Base-by-base conservation (phyloP, 306 rosid genomes). In the Malus orientalis region DNA sequence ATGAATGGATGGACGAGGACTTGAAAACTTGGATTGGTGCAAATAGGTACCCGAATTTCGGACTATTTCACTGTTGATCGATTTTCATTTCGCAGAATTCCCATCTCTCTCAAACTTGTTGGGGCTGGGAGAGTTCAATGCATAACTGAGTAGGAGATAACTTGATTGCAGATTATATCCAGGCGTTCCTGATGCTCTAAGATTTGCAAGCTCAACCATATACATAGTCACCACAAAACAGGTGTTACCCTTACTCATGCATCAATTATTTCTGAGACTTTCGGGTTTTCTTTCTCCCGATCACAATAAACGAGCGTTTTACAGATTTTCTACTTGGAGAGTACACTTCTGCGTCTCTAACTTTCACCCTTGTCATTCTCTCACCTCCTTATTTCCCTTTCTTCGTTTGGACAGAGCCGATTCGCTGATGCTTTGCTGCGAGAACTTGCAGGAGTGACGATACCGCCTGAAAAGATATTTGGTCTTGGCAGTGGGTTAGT, bases 401-500 rank as follows among this genome's bases (percentile, higher is more conserved):
- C n/a, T 16, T 30, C 68, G n/a, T 76, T 58, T 30, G 55, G 7
- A 14, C 78, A 91, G 98, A 27, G 89, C 81, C 93, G 98, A 69
- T 90, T 94, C 69, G 98, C 93, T 10, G 91, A 91, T 76, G 95
- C 91, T 81, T 89, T 94, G 74, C 86, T 87, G 71, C 86, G 74
- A 76, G 93, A 94, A 83, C 94, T 91, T 79, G 94, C 91, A 8
- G 98, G 97, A 62, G 86, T 94, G 22, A 84, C 84, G 47, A 69
- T 90, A 61, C 93, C 91, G n/a, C 91, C 93, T 36, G 93, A 94
- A 81, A 91, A 91, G 87, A 84, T 94, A 69, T 91, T 74, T 80
- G 96, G 93, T 75, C 85, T 94, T 45, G 97, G 98, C 81, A 82
- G 89, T 22, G 98, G 97, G 97, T 94, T 73, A 80, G 91, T 78